Conservation (phyloP, 1,284 basidiomycete genomes). For the Malassezia restricta region DNA sequence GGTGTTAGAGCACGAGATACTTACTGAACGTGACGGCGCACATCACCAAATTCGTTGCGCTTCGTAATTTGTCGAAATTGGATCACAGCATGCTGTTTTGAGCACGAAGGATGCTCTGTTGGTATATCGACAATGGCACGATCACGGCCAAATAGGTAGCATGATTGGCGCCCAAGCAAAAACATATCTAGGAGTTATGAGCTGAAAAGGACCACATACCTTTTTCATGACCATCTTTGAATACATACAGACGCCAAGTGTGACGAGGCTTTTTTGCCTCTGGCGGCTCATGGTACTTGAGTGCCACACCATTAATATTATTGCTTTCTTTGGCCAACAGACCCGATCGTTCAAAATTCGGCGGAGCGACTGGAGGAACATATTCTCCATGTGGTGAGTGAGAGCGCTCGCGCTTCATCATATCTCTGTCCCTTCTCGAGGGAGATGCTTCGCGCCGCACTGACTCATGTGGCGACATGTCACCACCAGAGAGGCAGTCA, state of each 20-base stretch:
- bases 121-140: conserved; percentile 59
- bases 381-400: background rate
- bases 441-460: too few species aligned
- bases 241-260: conserved; percentile 91
- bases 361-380: conserved; percentile 41
- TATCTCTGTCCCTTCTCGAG: too few species aligned
- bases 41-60: conserved; percentile 74
- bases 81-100: conserved; percentile 94
- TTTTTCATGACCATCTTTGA: conserved; percentile 82
- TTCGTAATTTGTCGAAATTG: conserved; percentile 79
- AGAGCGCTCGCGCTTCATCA: background rate
- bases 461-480: too few species aligned
- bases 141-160: conserved; percentile 85
- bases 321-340: conserved; percentile 66
- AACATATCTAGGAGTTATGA: conserved; percentile 19
- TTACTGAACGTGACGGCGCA: conserved; percentile 50
- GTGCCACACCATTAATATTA: conserved; percentile 66
- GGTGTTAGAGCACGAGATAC: conserved; percentile 4
- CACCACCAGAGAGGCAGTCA: too few species aligned
- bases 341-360: conserved; percentile 77
- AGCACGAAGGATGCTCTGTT: conserved; percentile 87
- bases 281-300: conserved; percentile 97
- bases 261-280: conserved; percentile 82
- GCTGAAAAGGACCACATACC: conserved; percentile 54
- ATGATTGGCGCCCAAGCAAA: conserved; percentile 60